Evolutionary conservation across 2,329 filamentous ascomycete species (phyloP).

Genomic region (Pseudohalonectria lignicola): DNA sequence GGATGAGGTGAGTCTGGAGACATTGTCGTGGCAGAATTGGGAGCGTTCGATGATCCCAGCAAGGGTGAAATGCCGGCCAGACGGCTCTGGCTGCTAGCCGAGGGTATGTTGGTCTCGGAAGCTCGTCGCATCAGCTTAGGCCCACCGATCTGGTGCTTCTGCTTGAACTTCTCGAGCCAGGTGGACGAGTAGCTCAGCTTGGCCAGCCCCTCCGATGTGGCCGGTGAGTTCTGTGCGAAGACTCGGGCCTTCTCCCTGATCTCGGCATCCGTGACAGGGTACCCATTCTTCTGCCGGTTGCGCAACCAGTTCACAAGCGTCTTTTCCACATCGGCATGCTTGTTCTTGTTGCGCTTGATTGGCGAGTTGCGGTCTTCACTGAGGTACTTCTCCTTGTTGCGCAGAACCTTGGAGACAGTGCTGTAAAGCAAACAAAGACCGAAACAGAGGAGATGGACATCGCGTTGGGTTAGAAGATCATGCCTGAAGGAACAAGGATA

Average conservation of each 20-base stretch:
- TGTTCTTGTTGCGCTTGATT: slow-evolving; percentile 72
- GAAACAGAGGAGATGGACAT: no score
- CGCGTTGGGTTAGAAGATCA: no score
- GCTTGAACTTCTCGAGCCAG: slow-evolving; percentile 94
- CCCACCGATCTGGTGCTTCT: slow-evolving; percentile 56
- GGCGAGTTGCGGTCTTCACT: slow-evolving; percentile 70
- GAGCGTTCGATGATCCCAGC: no score
- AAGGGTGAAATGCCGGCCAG: slow-evolving; percentile 35
- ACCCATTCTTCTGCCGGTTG: slow-evolving; percentile 68
- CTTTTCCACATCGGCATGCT: slow-evolving; percentile 82
- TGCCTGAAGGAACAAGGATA: slow-evolving; percentile 12
- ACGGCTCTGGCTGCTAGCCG: slow-evolving; percentile 39
- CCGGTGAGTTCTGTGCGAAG: slow-evolving; percentile 41
- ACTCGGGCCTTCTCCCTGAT: slow-evolving; percentile 76
- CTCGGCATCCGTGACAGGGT: slow-evolving; percentile 64
- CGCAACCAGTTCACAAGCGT: slow-evolving; percentile 79
- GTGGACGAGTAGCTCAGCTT: slow-evolving; percentile 25
- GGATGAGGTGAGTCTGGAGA: slow-evolving; percentile 61
- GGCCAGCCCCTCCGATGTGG: not conserved
- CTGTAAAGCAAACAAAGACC: no score
- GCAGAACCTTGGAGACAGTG: slow-evolving; percentile 95
- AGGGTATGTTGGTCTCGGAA: slow-evolving; percentile 60
- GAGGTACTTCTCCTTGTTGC: slow-evolving; percentile 90
- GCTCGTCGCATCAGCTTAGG: slow-evolving; percentile 42
- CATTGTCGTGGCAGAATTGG: no score